These are phyloP conservation scores for Pichia phayaonensis DNA, from an alignment of 805 yeast species.

Conservation along the genomic window DNA sequence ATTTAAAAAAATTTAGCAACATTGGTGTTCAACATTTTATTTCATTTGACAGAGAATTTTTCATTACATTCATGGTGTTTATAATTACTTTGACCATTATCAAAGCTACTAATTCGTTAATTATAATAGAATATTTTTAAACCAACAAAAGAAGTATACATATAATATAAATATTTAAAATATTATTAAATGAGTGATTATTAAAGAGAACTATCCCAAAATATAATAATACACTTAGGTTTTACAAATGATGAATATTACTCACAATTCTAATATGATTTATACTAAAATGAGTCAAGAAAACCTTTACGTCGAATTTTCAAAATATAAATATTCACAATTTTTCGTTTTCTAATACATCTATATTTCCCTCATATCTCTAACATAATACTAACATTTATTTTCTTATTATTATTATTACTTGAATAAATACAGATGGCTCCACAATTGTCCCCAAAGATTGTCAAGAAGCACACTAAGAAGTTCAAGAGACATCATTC, in stretches of 20 bases:
- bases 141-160: too few relatives aligned
- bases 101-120: too few relatives aligned
- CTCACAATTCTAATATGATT: neutral
- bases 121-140: too few relatives aligned
- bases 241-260: too few relatives aligned
- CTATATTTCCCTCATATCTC: neutral
- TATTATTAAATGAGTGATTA: too few relatives aligned
- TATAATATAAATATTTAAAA: too few relatives aligned
- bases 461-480: slow-evolving; percentile 98
- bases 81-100: too few relatives aligned
- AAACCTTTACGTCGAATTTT: neutral
- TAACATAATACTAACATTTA: neutral
- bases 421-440: slow-evolving; percentile 61
- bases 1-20: neutral
- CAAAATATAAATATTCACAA: neutral
- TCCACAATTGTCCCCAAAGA: slow-evolving; percentile 97
- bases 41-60: too few relatives aligned
- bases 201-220: too few relatives aligned
- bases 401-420: neutral
- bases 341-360: neutral
- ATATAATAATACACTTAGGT: too few relatives aligned
- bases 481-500: slow-evolving; percentile 99
- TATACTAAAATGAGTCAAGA: neutral
- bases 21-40: too few relatives aligned
- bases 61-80: too few relatives aligned